Evolutionary conservation across 2,329 filamentous ascomycete genomes (phyloP), one percentile per base, ranked within the genome.

Genomic region (Xylariaceae sp.): DNA sequence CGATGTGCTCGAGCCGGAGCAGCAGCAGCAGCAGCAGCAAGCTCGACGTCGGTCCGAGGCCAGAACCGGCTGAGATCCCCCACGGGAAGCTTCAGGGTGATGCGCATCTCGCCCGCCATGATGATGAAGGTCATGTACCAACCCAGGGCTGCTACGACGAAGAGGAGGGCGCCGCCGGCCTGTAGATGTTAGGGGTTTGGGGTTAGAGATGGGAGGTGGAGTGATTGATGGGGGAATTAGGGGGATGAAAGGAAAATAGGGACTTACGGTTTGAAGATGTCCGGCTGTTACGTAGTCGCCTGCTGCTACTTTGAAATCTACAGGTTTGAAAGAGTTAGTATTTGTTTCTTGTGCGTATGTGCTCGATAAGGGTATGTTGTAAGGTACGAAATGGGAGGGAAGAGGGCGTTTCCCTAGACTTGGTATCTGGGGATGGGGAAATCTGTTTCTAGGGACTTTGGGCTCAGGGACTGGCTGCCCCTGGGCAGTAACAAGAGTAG

Each of bases 51-150:
- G 0, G 74, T 73, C 28, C 63, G 67, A 0, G 74, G 74, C 80
- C 80, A 83, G 51, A 79, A 77, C 41, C 75, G 77, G 47, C 75
- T 81, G 11, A 83, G 71, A 60, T 83, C 80, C 4, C 79, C 79
- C 1, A 83, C 78, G 0, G 80, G 80, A 2, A 82, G 71, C 24
- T 72, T 77, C 33, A 82, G 58, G 0, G 76, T 75, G 50, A 82
- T 76, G 3, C 79, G 73, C 78, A 82, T 82, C 70, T 83, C 80
- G 3, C 75, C 78, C 1, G 77, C 75, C 77, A 82, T 82, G 55
- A 82, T 82, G 4, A 81, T 79, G 45, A 82, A 76, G 8, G 78
- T 77, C 70, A 82, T 80, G 58, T 82, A 82, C 77, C 79, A 83
- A 1, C 80, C 80, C 4, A 82, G 62, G 0, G 75, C 19, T 0